Evolutionary conservation across 2,329 filamentous ascomycete species (phyloP), one percentile per base, ranked within the genome.

Genomic region (Sarocladium oryzae): DNA sequence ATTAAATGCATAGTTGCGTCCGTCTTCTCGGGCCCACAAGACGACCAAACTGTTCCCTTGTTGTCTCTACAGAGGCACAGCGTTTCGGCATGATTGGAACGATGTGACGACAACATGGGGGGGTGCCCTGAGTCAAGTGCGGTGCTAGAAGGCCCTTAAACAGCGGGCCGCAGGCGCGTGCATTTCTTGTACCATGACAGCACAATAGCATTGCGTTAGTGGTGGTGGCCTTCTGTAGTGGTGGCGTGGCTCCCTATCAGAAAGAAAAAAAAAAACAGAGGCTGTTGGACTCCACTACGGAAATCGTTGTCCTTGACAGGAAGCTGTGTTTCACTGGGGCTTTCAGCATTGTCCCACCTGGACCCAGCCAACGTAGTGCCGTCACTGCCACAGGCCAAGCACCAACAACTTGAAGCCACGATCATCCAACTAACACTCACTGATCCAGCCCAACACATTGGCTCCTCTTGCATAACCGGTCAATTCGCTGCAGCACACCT

Each of bases 251-350:
- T 23, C 40, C n/a, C 40, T 4, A 8, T 45, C 40, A 18, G 40
- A 28, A 45, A 45, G n/a, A n/a, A n/a, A n/a, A n/a, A n/a, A n/a
- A n/a, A n/a, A 50, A 8, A 37, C 13, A 30, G 48, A 26, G 33
- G 23, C 26, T n/a, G 10, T n/a, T n/a, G n/a, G n/a, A 18, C 36
- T 33, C 32, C 48, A 50, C 20, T 24, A 37, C 49, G 36, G 36
- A 41, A 38, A 51, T 51, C 49, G 36, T 30, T 41, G 49, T 51
- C 49, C 49, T n/a, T n/a, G n/a, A n/a, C n/a, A n/a, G n/a, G n/a
- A n/a, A n/a, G n/a, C n/a, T n/a, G n/a, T n/a, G n/a, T n/a, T n/a
- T n/a, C n/a, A n/a, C n/a, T n/a, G n/a, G n/a, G n/a, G n/a, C n/a
- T n/a, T n/a, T n/a, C n/a, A n/a, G n/a, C n/a, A n/a, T n/a, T n/a